Evolutionary conservation across 2,329 filamentous ascomycete genomes (phyloP).

Genomic region (Penicillium sumatraense): DNA sequence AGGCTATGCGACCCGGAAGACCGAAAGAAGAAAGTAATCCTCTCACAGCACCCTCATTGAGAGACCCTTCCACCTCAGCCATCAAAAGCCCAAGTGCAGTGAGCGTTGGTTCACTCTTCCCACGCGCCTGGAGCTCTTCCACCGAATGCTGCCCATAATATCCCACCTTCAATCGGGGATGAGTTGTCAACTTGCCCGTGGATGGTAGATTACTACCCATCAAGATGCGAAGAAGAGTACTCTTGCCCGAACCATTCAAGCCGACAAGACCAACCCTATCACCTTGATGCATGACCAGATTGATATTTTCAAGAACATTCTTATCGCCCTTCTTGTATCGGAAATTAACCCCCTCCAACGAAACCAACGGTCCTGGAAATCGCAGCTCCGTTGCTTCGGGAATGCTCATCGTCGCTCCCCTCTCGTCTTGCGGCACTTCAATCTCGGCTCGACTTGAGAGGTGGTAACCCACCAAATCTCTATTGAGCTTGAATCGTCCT

Average conservation of each 20-base stretch:
- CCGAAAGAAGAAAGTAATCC: constrained; percentile 71
- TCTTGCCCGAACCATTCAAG: constrained; percentile 81
- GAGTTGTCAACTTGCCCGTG: constrained; percentile 65
- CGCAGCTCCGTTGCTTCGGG: constrained; percentile 71
- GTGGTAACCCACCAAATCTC: constrained; percentile 70
- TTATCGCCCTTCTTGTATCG: constrained; percentile 58
- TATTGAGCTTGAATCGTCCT: constrained; percentile 78
- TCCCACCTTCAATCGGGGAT: constrained; percentile 71
- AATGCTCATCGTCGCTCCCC: constrained; percentile 61
- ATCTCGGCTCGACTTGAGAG: constrained; percentile 66
- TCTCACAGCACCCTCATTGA: constrained; percentile 71
- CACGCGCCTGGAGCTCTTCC: constrained; percentile 66
- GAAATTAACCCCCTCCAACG: constrained; percentile 71
- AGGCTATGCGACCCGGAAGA: constrained; percentile 70
- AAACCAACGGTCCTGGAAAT: constrained; percentile 75
- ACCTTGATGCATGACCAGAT: constrained; percentile 71
- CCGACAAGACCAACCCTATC: constrained; percentile 77
- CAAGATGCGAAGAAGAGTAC: constrained; percentile 74
- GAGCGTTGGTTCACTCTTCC: constrained; percentile 55
- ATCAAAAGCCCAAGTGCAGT: constrained; percentile 70
- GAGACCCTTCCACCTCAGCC: constrained; percentile 54
- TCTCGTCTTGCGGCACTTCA: constrained; percentile 68
- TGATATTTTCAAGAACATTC: constrained; percentile 64
- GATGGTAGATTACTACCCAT: constrained; percentile 64
- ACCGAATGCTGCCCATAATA: constrained; percentile 84